Base-by-base conservation (phyloP, 306 rosid species). In the Urtica urens region DNA sequence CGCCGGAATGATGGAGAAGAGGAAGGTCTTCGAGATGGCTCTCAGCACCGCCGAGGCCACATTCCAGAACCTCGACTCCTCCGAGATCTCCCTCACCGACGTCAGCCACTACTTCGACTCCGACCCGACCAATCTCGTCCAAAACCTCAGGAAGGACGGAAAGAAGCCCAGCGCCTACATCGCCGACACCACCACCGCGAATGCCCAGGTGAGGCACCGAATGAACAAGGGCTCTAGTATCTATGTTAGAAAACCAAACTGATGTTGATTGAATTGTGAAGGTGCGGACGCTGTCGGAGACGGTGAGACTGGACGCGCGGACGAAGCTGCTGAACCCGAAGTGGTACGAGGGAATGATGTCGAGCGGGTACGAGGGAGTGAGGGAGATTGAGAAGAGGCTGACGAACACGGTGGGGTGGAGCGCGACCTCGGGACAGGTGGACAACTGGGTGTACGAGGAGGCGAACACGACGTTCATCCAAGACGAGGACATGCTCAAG, bases 361-460 rank as follows among this genome's bases (percentile, higher is more conserved):
- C 96, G 2, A 79, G 69, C 7, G 99, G 99, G 12, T 90, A 90
- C 1, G 99, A 90, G 67, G 99, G 99, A 21, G 99, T 80, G 16
- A 94, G 96, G 0, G 99, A 90, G 50, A 90, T 90, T 5, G 99
- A 90, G 73, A 90, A 90, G 78, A 79, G 96, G 43, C 94, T 90
- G 7, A 82, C 96, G 0, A 90, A 90, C 54, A 90, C 99, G 9
- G 99, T 90, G 1, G 99, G 99, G 41, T 90, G 99, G 99, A 90
- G 96, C 80, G 99, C 96, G 38, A 90, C 99, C 38, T 90, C 99
- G 20, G 99, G 99, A 16, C 99, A 90, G 69, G 99, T 90, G 17
- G 99, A 90, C 73, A 90, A 90, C 75, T 90, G 95, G 94, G 99
- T 92, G 38, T 92, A 90, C 25, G 99, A 90, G 75, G 99, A 90